Evolutionary conservation across 2,329 filamentous ascomycete species (phyloP).

Genomic region (Boeremia exigua): DNA sequence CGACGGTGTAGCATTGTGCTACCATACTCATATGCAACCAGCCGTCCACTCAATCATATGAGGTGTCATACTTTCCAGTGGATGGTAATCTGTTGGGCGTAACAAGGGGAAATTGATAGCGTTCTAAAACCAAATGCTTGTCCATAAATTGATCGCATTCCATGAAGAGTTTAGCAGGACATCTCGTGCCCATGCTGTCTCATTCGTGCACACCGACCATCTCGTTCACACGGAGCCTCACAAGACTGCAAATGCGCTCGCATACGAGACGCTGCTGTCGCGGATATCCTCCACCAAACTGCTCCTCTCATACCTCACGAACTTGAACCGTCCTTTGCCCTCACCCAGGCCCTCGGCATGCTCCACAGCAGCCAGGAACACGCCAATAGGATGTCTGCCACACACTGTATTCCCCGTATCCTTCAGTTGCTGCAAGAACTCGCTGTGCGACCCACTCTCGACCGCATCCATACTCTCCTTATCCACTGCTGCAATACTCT

Average conservation of each 20-base stretch:
- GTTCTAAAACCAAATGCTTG: too few relatives aligned
- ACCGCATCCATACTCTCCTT: conserved; percentile 84
- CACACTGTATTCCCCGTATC: conserved; percentile 90
- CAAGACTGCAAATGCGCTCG: conserved; percentile 81
- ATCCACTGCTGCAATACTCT: conserved; percentile 83
- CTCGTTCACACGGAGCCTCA: conserved; percentile 1
- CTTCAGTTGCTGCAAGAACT: conserved; percentile 72
- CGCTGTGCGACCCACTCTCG: conserved; percentile 72
- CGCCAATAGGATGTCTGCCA: conserved; percentile 91
- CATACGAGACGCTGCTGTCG: conserved; percentile 94
- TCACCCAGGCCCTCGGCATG: conserved; percentile 58
- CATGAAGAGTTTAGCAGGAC: too few relatives aligned
- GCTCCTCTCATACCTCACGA: conserved; percentile 88
- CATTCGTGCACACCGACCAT: not conserved
- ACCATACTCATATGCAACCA: too few relatives aligned
- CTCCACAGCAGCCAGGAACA: conserved; percentile 89
- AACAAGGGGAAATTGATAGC: too few relatives aligned
- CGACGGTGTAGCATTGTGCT: too few relatives aligned
- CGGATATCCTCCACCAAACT: conserved; percentile 68
- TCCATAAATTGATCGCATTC: too few relatives aligned
- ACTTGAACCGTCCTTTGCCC: conserved; percentile 67
- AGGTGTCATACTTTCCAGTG: too few relatives aligned
- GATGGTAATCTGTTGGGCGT: too few relatives aligned
- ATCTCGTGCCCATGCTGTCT: not conserved
- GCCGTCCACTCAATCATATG: too few relatives aligned